A percentile compares a stretch with the other conserved stretches of the same genome.
These are phyloP conservation scores for Kuraishia piskuri DNA, from an alignment of 805 yeast genomes.

Conservation along the genomic window DNA sequence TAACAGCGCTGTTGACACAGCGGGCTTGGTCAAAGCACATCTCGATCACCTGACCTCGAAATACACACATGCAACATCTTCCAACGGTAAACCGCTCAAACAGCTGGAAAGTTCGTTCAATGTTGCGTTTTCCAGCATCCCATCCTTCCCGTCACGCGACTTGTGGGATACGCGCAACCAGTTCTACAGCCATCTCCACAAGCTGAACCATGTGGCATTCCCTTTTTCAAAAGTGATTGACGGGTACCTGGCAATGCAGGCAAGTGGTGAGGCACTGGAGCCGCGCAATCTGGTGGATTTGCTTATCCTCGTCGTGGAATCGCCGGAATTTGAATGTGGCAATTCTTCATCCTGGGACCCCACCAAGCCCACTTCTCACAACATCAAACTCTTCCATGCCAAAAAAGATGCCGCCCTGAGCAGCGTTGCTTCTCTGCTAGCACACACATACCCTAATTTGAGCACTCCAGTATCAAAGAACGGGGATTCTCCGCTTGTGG, in stretches of 20 bases:
- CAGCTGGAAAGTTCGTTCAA: background rate
- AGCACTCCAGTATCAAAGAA: too few species aligned
- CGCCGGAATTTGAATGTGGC: conserved; percentile 17
- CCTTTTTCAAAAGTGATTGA: conserved; percentile 4
- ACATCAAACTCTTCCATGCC: background rate
- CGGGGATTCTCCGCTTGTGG: background rate
- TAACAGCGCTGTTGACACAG: background rate
- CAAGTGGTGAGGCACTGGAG: conserved; percentile 17
- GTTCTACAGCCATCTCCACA: background rate
- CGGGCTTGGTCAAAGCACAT: background rate
- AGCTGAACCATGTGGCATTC: background rate
- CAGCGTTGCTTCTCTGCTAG: background rate
- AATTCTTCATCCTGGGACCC: background rate
- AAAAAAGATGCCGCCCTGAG: background rate
- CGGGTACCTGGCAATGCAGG: conserved; percentile 20
- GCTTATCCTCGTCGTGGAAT: conserved; percentile 16
- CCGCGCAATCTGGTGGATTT: conserved; percentile 12
- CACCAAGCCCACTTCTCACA: background rate
- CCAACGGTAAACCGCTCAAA: background rate
- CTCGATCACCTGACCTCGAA: background rate
- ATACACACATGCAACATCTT: background rate
- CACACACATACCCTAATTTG: background rate
- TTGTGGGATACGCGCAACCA: background rate
- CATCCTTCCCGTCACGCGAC: background rate
- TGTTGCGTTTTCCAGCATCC: background rate